Evolutionary conservation across 768 basidiomycete species (phyloP), one percentile per base, ranked within the genome.

Genomic region (Russula vinacea): DNA sequence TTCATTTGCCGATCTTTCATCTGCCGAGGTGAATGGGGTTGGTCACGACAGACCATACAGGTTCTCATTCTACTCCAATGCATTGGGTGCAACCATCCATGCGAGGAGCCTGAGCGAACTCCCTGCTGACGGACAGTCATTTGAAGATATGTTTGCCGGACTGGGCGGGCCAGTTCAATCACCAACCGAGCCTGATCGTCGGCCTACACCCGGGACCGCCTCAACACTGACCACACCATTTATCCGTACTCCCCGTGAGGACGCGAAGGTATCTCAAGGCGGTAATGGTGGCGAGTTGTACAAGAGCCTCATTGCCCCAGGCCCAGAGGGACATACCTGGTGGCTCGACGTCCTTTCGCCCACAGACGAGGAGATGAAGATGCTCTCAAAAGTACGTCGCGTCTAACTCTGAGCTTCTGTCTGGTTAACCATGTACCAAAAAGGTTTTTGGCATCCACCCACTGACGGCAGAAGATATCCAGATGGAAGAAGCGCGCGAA

Each of bases 401-500:
- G 8, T 24, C 14, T 44, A 2, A 19, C 19, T 37, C 14, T 35
- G n/a, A 16, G 5, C 29, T 44, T 24, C 49, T 3, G 5, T 44
- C 49, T 47, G 24, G 50, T 52, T 57, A 42, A 39, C 65, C 33
- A 26, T 35, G 29, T 35, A n/a, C 45, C 4, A 33, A 32, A 14
- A 66, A 97, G 95, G 94, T 96, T 11, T 99, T 98, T 76, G 84
- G 83, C 22, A 97, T 99, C 71, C 97, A 99, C 77, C 97, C 97
- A 4, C 81, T 99, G 68, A 99, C 97, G 5, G 96, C 96, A 22
- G 97, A 99, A 79, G 97, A 99, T 79, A 98, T 99, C 73, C 88
- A 92, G 72, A 97, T 98, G 89, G 97, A 99, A 76, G 97, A 99
- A 79, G 91, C 95, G 45, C 93, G 97, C 71, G 97, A 99, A 79